Evolutionary conservation across 306 rosid species (phyloP).

Genomic region (Cucumis cinereus): DNA sequence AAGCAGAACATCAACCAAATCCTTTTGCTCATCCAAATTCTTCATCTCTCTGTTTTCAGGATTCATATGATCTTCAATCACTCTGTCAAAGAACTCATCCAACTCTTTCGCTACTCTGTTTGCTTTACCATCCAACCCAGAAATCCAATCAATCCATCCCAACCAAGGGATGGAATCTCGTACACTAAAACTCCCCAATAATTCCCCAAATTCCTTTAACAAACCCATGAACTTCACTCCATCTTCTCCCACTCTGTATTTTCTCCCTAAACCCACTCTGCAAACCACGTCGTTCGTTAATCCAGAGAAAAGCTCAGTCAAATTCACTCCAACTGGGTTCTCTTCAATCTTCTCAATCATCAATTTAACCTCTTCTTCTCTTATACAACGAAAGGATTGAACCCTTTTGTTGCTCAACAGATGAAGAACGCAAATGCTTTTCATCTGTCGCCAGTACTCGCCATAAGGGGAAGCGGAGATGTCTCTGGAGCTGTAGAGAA

Average conservation of each 20-base stretch:
- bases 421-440: conserved; percentile 12
- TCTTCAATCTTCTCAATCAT: conserved; percentile 12
- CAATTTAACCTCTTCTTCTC: conserved; percentile 18
- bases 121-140: conserved; percentile 28
- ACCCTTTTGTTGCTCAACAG: conserved; percentile 24
- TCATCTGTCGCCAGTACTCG: conserved; percentile 31
- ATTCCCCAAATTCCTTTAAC: conserved; percentile 12
- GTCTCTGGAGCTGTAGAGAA: conserved; percentile 10
- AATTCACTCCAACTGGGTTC: conserved; percentile 4
- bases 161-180: conserved; percentile 46
- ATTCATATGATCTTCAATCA: conserved; percentile 29
- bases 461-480: conserved; percentile 17
- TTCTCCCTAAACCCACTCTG: conserved; percentile 41
- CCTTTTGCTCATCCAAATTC: background rate
- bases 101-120: conserved; percentile 21
- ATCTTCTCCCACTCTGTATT: conserved; percentile 16
- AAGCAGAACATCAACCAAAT: conserved; percentile 47
- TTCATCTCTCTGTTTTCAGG: background rate
- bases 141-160: conserved; percentile 22
- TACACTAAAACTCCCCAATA: conserved; percentile 23
- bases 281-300: conserved; percentile 29
- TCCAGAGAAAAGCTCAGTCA: conserved; percentile 19
- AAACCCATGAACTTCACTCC: conserved; percentile 17
- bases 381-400: conserved; percentile 7
- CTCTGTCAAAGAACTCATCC: conserved; percentile 32